Conservation (phyloP, 768 basidiomycete genomes). For the Artomyces pyxidatus region DNA sequence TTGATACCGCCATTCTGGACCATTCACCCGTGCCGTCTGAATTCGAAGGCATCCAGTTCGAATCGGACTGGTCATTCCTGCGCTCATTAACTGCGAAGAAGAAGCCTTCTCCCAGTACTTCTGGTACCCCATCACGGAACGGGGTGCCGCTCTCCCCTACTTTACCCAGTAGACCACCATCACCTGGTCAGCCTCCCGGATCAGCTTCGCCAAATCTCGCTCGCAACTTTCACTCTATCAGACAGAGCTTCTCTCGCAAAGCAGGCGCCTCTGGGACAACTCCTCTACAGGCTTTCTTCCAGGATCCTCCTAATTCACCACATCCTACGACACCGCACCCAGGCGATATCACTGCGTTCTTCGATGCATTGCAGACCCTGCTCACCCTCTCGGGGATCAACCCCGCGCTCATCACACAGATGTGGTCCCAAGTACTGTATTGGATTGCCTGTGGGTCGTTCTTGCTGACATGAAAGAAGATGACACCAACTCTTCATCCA, state of each 20-base stretch:
- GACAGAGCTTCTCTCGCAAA: conserved; percentile 52
- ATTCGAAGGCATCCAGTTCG: conserved; percentile 81
- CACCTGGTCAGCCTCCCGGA: conserved; percentile 38
- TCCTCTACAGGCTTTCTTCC: conserved; percentile 43
- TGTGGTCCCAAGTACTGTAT: conserved; percentile 97
- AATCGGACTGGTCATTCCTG: conserved; percentile 92
- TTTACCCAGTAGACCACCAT: conserved; percentile 37
- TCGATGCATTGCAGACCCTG: conserved; percentile 80
- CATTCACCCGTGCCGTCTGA: conserved; percentile 70
- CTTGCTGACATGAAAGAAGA: conserved; percentile 16
- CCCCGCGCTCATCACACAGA: conserved; percentile 77
- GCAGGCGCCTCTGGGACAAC: conserved; percentile 37
- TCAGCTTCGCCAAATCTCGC: conserved; percentile 39
- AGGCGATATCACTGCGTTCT: conserved; percentile 61
- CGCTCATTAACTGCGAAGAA: conserved; percentile 64
- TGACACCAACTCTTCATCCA: conserved; percentile 22
- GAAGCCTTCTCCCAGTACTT: conserved; percentile 31
- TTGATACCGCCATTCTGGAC: conserved; percentile 80
- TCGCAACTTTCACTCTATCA: conserved; percentile 52
- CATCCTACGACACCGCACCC: conserved; percentile 35
- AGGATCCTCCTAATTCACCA: conserved; percentile 31
- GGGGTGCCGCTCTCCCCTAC: conserved; percentile 41
- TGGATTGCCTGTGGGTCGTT: conserved; percentile 87
- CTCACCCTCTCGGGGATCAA: conserved; percentile 85
- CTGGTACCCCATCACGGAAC: conserved; percentile 28